Evolutionary conservation across 805 yeast genomes (phyloP).

Genomic region (Pichia insulana): DNA sequence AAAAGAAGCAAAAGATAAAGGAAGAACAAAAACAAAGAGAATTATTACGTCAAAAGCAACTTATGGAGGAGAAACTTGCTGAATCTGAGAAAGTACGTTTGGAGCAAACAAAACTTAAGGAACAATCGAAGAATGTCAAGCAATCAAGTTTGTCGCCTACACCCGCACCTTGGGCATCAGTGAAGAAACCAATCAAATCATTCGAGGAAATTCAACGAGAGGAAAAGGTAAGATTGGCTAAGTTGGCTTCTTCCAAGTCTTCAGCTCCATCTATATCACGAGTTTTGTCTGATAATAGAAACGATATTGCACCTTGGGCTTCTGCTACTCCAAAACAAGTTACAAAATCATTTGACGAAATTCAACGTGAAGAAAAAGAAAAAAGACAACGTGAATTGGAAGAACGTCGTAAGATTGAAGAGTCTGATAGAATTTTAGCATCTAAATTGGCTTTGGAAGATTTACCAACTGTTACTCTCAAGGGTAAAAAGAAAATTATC

Average conservation of each 20-base stretch:
- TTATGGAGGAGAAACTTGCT: neutral
- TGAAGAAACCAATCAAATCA: constrained; percentile 36
- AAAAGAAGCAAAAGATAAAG: constrained; percentile 5
- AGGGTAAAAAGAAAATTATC: constrained; percentile 6
- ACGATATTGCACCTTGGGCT: constrained; percentile 30
- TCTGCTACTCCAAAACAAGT: constrained; percentile 24
- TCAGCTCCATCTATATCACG: too few relatives aligned
- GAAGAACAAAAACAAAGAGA: constrained; percentile 6
- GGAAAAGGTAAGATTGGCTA: constrained; percentile 27
- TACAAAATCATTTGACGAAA: constrained; percentile 49
- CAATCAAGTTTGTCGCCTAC: neutral
- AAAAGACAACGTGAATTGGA: constrained; percentile 14
- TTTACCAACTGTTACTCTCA: constrained; percentile 1
- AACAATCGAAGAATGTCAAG: neutral
- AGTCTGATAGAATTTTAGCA: constrained; percentile 19
- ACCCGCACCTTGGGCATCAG: constrained; percentile 30
- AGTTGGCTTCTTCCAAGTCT: too few relatives aligned
- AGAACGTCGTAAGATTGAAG: constrained; percentile 15
- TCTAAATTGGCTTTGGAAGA: constrained; percentile 16
- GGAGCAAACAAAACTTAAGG: neutral
- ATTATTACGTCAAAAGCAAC: neutral
- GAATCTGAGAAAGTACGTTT: neutral
- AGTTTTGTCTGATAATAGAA: neutral
- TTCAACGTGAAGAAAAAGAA: constrained; percentile 46
- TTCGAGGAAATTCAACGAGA: constrained; percentile 57